Base-by-base conservation (phyloP, 768 basidiomycete species). In the Hydnomerulius pinastri region DNA sequence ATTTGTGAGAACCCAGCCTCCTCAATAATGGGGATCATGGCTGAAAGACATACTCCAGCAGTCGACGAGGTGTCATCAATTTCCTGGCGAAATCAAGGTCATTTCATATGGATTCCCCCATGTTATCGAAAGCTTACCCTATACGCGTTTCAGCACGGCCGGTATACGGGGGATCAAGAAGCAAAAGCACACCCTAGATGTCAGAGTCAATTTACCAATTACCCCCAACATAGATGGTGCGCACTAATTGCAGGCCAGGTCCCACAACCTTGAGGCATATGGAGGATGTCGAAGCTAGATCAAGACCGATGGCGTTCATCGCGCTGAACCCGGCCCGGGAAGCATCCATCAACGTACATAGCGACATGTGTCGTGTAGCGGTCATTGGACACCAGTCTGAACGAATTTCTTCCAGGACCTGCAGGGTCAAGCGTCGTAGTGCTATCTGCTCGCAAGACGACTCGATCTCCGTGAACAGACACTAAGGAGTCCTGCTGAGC, bases 401-500 rank as follows among this genome's bases (percentile, higher is more conserved):
- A 64, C 28, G 63, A 63, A 36, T 68, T 63, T 25, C 67, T 51
- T 36, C 67, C 67, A 12, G 67, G 55, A 2, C 53, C 62, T 12
- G 48, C 42, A 6, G 64, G 25, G 28, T 46, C 46, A 11, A 69
- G 58, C 11, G 45, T 50, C 20, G 67, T 65, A 7, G 57, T 67
- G 35, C 55, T 32, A 38, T 69, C 67, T 6, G 64, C 58, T 18
- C 66, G 55, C n/a, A 69, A 49, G 35, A 58, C 56, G 33, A 66
- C 57, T 23, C 51, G 50, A 52, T 79, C 69, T n/a, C 71, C 73
- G 15, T 71, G 71, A 0, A 80, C 71, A 57, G 71, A 83, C 0
- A 83, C 83, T 30, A 87, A 61, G 59, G 85, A 84, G 56, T 77
- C 63, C 13, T 67, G 66, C 12, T 71, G 55, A 2, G 85, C 83